Conservation (phyloP, 2,329 filamentous ascomycete genomes). For the Tympanopsis confertula region DNA sequence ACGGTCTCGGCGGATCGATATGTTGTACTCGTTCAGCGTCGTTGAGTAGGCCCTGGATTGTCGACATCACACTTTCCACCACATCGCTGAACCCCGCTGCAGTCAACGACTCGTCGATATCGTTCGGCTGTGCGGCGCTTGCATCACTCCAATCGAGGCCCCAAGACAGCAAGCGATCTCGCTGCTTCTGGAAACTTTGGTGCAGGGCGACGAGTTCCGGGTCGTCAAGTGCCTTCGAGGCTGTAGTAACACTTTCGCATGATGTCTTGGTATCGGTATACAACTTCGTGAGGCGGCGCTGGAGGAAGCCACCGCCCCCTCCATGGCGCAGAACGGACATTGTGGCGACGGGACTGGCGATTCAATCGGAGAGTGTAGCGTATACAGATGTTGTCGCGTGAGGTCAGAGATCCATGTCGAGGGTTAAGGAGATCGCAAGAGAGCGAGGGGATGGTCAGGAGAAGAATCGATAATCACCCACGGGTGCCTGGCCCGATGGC, state of each 20-base stretch:
- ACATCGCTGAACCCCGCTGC: constrained; percentile 51
- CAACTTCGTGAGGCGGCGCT: constrained; percentile 41
- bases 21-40: constrained; percentile 46
- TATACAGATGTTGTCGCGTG: constrained; percentile 1
- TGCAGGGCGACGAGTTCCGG: constrained; percentile 44
- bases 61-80: constrained; percentile 51
- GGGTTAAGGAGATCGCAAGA: too few relatives aligned
- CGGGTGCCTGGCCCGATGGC: too few relatives aligned
- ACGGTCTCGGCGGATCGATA: constrained; percentile 20
- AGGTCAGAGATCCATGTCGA: too few relatives aligned
- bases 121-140: constrained; percentile 37
- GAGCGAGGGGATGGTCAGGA: too few relatives aligned
- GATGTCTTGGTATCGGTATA: constrained; percentile 55
- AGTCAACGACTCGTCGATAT: constrained; percentile 51
- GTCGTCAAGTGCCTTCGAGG: constrained; percentile 27
- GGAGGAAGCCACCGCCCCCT: constrained; percentile 21
- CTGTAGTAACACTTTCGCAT: constrained; percentile 38
- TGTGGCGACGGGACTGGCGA: constrained; percentile 8
- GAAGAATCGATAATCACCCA: too few relatives aligned
- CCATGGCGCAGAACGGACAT: constrained; percentile 33
- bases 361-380: neutral
- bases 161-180: constrained; percentile 52
- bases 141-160: constrained; percentile 56
- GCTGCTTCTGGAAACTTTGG: constrained; percentile 49
- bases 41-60: constrained; percentile 49